Evolutionary conservation across 1,284 basidiomycete genomes (phyloP).

Genomic region (Cryptococcus sp.): DNA sequence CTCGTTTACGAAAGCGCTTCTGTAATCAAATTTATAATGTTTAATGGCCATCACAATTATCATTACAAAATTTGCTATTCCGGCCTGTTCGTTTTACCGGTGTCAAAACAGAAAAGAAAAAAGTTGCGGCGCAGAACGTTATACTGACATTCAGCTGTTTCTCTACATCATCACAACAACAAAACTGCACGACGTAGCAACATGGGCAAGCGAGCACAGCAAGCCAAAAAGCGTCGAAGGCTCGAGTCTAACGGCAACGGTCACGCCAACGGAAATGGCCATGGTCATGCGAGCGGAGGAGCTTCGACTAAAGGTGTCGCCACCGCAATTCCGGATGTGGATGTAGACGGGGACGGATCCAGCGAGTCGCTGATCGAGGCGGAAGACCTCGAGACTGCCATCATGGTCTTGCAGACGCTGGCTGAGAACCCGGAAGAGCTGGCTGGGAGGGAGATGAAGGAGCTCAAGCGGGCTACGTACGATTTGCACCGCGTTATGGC

Average conservation of each 20-base stretch:
- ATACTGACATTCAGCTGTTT: too few species aligned
- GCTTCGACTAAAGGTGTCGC: not conserved
- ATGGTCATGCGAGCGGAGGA: conserved; percentile 12
- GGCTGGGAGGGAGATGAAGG: conserved; percentile 42
- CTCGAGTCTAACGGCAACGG: conserved; percentile 2
- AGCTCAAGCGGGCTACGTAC: conserved; percentile 47
- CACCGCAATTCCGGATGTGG: not conserved
- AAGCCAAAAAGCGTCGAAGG: conserved; percentile 37
- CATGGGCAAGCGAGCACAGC: conserved; percentile 37
- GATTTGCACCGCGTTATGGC: conserved; percentile 46
- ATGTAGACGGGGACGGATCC: conserved; percentile 9
- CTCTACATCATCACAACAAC: too few species aligned
- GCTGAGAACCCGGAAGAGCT: conserved; percentile 44
- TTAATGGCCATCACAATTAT: too few species aligned
- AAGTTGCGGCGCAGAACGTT: too few species aligned
- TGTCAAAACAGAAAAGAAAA: too few species aligned
- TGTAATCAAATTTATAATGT: too few species aligned
- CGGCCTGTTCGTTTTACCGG: too few species aligned
- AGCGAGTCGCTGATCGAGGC: conserved; percentile 30
- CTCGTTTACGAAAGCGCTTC: too few species aligned
- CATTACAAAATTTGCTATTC: too few species aligned
- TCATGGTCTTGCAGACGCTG: conserved; percentile 43
- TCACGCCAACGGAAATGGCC: not conserved
- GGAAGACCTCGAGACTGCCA: conserved; percentile 46
- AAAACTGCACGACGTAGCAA: too few species aligned